These are phyloP conservation scores for Rhodomyrtus psidioides DNA, from an alignment of 441 rosid species.

Conservation along the genomic window DNA sequence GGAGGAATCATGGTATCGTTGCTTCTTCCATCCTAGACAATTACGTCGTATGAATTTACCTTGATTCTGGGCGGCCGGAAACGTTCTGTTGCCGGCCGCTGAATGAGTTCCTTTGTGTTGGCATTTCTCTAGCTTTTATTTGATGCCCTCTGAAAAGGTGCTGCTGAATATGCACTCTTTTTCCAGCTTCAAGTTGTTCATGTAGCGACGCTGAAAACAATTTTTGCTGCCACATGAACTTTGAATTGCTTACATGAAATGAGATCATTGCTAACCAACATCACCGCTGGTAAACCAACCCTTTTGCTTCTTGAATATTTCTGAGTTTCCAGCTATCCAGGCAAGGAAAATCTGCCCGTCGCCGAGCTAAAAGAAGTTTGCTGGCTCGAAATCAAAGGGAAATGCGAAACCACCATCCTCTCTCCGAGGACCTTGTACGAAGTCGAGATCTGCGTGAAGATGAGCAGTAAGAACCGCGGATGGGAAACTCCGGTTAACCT, in stretches of 20 bases:
- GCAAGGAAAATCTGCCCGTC: background rate
- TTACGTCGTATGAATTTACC: background rate
- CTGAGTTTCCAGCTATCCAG: background rate
- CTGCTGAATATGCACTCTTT: background rate
- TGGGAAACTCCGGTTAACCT: accelerated
- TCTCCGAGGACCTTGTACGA: background rate
- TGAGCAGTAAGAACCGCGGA: background rate
- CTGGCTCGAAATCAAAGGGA: background rate
- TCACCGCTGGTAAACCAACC: background rate
- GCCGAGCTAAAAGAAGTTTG: background rate
- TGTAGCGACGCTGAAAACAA: background rate
- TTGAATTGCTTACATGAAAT: background rate
- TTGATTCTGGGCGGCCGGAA: accelerated
- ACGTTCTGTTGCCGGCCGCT: background rate
- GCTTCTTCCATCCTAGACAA: background rate
- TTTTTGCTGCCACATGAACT: background rate
- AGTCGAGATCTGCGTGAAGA: background rate
- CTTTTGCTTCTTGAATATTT: background rate
- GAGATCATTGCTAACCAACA: background rate
- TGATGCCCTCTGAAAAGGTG: background rate
- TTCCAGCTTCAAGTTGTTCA: background rate
- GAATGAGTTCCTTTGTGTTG: background rate
- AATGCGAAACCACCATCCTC: too few relatives aligned
- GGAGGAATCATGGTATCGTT: background rate
- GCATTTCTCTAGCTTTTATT: background rate